phyloP scores from a whole-genome alignment of 179 eudicot species.

The Spergularia azorica region DNA sequence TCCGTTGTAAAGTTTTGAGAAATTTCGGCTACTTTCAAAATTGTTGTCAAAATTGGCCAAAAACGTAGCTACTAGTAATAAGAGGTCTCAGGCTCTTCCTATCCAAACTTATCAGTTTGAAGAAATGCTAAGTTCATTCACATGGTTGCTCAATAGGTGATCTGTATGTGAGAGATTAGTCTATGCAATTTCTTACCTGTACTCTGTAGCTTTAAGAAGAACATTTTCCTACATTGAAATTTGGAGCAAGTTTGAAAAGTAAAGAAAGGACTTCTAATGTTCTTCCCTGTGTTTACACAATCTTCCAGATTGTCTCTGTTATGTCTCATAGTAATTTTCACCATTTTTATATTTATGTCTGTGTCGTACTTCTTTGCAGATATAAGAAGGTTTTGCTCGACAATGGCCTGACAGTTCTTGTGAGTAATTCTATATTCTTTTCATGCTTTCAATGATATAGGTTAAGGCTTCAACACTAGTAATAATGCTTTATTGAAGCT shows the following conservation, averaged over 20 bases:
- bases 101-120: too few relatives aligned
- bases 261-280: not conserved
- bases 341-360: not conserved
- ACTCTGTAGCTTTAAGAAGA: not conserved
- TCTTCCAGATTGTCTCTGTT: conserved; percentile 9
- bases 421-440: conserved; percentile 10
- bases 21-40: too few relatives aligned
- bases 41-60: too few relatives aligned
- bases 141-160: too few relatives aligned
- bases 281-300: not conserved
- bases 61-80: too few relatives aligned
- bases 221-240: not conserved
- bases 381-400: conserved; percentile 85
- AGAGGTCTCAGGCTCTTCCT: not conserved
- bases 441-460: not conserved
- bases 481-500: not conserved
- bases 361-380: conserved; percentile 41
- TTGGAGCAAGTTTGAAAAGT: too few relatives aligned
- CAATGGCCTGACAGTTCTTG: conserved; percentile 57
- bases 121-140: too few relatives aligned
- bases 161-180: not conserved
- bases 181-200: not conserved
- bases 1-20: too few relatives aligned
- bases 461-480: conserved; percentile 1
- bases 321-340: not conserved